Evolutionary conservation across 305 asterid species (phyloP).

Genomic region (Fraxinus albicans): DNA sequence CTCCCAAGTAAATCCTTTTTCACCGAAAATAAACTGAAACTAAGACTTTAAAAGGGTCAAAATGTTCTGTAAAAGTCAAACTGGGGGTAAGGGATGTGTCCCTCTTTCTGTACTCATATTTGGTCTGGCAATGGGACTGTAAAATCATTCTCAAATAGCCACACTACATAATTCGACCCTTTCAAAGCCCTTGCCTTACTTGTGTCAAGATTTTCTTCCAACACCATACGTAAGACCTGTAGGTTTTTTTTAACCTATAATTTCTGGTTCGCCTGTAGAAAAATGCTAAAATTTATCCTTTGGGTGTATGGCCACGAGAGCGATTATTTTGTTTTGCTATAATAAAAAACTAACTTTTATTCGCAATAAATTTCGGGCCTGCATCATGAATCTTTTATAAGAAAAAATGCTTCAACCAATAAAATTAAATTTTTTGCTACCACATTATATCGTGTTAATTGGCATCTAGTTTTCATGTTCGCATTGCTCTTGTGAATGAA

Average conservation of each 20-base stretch:
- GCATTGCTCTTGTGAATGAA: not conserved
- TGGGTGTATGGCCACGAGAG: not conserved
- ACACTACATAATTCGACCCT: not conserved
- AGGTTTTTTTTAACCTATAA: not conserved
- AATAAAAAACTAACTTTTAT: not conserved
- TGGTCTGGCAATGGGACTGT: not conserved
- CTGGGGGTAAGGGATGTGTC: not conserved
- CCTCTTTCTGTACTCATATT: not conserved
- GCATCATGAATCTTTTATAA: not conserved
- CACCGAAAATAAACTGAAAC: not conserved
- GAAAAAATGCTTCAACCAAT: not conserved
- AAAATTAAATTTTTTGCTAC: not conserved
- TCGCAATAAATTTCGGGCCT: not conserved
- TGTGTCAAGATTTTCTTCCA: not conserved
- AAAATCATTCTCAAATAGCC: not conserved
- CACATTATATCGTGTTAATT: not conserved
- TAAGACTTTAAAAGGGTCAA: not conserved
- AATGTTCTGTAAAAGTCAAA: not conserved
- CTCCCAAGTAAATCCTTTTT: not conserved
- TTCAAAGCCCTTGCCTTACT: not conserved
- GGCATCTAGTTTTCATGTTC: not conserved
- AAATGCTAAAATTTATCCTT: not conserved
- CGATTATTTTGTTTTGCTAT: not conserved
- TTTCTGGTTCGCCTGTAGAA: not conserved
- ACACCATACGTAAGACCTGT: not conserved